phyloP scores from a whole-genome alignment of 2,329 filamentous ascomycete genomes.

The Aureobasidium leucospermi region DNA sequence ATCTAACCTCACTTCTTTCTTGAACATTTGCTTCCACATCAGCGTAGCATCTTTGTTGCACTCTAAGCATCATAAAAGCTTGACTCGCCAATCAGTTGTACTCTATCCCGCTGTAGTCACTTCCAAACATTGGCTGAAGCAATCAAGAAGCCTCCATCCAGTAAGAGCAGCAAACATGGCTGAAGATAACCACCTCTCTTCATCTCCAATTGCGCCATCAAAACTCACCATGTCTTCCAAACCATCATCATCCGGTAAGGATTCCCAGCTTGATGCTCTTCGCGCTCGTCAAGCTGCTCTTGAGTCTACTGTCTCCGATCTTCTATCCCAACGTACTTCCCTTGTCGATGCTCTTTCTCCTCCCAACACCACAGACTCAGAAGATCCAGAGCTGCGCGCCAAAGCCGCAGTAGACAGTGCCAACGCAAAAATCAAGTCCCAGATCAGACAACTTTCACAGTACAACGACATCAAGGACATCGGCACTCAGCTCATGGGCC shows the following conservation, averaged over 20 bases:
- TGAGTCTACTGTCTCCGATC: slow-evolving; percentile 40
- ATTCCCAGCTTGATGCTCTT: slow-evolving; percentile 17
- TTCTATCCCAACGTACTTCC: slow-evolving; percentile 36
- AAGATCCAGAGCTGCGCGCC: not conserved
- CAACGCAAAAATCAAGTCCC: slow-evolving; percentile 49
- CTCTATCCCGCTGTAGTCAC: not conserved
- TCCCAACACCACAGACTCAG: slow-evolving; percentile 13
- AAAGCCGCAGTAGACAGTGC: slow-evolving; percentile 35
- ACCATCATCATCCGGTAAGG: not conserved
- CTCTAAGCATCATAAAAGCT: not conserved
- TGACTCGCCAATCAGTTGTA: not conserved
- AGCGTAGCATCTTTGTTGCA: not conserved
- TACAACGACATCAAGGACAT: slow-evolving; percentile 68
- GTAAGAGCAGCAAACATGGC: slow-evolving; percentile 6
- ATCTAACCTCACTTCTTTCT: too few relatives aligned
- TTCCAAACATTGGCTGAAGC: not conserved
- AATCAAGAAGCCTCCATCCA: not conserved
- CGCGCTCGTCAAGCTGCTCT: slow-evolving; percentile 31
- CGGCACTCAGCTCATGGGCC: slow-evolving; percentile 56
- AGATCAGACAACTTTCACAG: slow-evolving; percentile 58
- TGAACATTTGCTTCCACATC: not conserved
- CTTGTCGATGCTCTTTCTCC: slow-evolving; percentile 30
- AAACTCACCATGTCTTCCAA: not conserved
- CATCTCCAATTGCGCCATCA: not conserved
- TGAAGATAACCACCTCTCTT: not conserved